Base-by-base conservation (phyloP, 345 rosid genomes). In the Lumnitzera racemosa region DNA sequence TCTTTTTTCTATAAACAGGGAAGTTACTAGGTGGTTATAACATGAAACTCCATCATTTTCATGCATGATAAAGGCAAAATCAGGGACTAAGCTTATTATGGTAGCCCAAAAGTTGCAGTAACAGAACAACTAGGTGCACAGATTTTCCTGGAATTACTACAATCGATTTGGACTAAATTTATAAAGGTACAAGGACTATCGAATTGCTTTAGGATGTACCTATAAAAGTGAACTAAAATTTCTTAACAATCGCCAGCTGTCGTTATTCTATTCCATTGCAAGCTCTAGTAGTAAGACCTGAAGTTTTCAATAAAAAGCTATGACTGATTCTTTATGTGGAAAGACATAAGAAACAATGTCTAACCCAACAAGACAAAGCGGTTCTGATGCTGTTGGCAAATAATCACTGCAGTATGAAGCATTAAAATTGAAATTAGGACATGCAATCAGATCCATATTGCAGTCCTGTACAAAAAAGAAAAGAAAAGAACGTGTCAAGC, bases 351-450 rank as follows among this genome's bases (percentile, higher is more conserved):
- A 72, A 60, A 86, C 83, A n/a, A 83, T 59, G 64, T 83, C 87
- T 69, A 86, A 61, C 13, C 92, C 92, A 51, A 81, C 89, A 52
- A 83, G 81, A 69, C 89, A 83, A 20, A 83, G 70, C 53, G 92
- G 89, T 59, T 86, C 92, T 58, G 89, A 81, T 74, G 85, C 89
- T 59, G 83, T 79, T 46, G 78, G 83, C 71, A 83, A 87, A 63
- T 68, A 86, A 68, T 86, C 83, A 55, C 89, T 89, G 24, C 83
- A 9, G 43, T 36, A 9, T 9, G 43, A 36, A 36, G 43, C 43
- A 4, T 7, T 36, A 36, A 7, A 7, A 36, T 36, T 36, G 43
- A 36, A 36, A 36, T 3, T 36, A 36, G 43, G 43, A 36, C 2
- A 36, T 36, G 43, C 43, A 7, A 36, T 3, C 5, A 36, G 43